Conservation (phyloP, 139 green algal genomes). For the Spirogloea muscicola region DNA sequence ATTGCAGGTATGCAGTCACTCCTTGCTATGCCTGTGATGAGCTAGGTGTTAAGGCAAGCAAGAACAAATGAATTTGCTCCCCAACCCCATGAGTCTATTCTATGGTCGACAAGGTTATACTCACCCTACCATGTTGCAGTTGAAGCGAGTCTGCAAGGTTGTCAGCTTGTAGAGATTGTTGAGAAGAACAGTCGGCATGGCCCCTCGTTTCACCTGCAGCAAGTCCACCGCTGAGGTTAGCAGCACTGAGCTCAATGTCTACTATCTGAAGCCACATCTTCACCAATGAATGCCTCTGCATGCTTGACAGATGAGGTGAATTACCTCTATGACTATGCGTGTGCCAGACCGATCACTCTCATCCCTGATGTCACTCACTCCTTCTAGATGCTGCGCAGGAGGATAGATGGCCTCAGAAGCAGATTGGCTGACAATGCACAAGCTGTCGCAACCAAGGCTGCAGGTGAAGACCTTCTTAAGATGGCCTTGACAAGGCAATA, state of each 20-base stretch:
- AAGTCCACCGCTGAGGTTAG: neutral
- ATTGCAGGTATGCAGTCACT: neutral
- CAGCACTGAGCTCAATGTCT: conserved; percentile 18
- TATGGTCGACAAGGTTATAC: no score
- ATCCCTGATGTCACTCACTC: conserved; percentile 85
- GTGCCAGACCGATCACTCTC: conserved; percentile 87
- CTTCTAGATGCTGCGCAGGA: conserved; percentile 44
- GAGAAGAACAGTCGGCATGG: conserved; percentile 54
- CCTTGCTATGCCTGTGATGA: neutral
- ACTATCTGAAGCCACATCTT: neutral
- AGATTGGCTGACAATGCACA: no score
- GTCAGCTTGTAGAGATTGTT: conserved; percentile 79
- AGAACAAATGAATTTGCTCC: conserved; percentile 40
- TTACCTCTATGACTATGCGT: conserved; percentile 86
- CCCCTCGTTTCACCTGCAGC: conserved; percentile 20
- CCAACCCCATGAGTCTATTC: no score
- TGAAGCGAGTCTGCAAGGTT: conserved; percentile 68
- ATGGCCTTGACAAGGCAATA: no score
- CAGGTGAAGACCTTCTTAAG: no score
- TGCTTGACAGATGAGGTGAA: neutral
- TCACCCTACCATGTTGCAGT: conserved; percentile 72
- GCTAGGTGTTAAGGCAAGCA: neutral
- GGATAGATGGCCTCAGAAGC: no score
- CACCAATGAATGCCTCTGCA: neutral
- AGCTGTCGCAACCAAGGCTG: no score